Percentiles rank a stretch among this genome's conserved stretches.
These are phyloP conservation scores for Aspergillus latus DNA, from an alignment of 2,329 filamentous ascomycete genomes.

Conservation along the genomic window DNA sequence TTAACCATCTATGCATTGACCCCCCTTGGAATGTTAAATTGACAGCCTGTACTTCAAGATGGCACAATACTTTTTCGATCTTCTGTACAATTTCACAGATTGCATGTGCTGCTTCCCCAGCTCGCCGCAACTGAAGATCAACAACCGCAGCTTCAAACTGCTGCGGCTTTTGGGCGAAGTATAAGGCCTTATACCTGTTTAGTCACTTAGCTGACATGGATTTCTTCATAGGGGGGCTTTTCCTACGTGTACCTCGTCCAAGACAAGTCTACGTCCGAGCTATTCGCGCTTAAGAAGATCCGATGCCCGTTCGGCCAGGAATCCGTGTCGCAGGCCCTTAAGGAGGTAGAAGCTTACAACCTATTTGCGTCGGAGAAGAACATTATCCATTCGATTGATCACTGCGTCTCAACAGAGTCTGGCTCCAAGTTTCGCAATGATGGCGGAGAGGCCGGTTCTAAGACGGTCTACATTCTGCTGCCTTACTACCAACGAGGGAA, in stretches of 20 bases:
- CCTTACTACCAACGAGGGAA: constrained; percentile 96
- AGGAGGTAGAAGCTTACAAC: constrained; percentile 95
- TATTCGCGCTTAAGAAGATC: constrained; percentile 98
- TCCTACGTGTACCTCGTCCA: constrained; percentile 99
- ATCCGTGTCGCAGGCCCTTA: constrained; percentile 89
- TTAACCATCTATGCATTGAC: not conserved
- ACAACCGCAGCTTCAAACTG: constrained; percentile 93
- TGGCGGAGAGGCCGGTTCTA: constrained; percentile 63
- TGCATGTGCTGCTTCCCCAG: constrained; percentile 96
- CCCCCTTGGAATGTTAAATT: not conserved
- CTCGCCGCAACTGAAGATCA: constrained; percentile 92
- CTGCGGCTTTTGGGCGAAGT: constrained; percentile 89
- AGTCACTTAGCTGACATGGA: constrained; percentile 16
- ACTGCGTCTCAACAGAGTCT: constrained; percentile 74
- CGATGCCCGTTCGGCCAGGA: constrained; percentile 96
- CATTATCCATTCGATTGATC: constrained; percentile 84
- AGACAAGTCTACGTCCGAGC: constrained; percentile 76
- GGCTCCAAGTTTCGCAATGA: constrained; percentile 55
- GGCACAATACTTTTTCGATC: constrained; percentile 82
- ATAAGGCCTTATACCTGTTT: constrained; percentile 33
- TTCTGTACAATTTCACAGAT: constrained; percentile 87
- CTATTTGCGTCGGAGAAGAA: constrained; percentile 80
- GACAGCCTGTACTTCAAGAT: constrained; percentile 45
- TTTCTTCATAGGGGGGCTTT: constrained; percentile 74
- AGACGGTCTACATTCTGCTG: constrained; percentile 94